phyloP scores from a whole-genome alignment of 352 stramenopile genomes.

The Globisporangium megalacanthum region DNA sequence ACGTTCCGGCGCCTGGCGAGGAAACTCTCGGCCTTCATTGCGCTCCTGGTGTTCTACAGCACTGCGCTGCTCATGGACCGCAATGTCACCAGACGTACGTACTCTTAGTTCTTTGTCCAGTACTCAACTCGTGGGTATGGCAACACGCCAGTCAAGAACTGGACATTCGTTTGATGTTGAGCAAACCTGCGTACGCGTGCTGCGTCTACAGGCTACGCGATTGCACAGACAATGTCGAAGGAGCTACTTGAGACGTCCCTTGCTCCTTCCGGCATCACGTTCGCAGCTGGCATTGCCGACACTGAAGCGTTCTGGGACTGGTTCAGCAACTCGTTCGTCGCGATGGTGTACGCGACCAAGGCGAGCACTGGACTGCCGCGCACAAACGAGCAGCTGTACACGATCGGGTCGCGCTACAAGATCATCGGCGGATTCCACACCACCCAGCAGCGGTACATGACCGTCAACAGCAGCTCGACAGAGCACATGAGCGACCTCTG shows the following conservation, averaged over 20 bases:
- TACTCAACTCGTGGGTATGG: too few relatives aligned
- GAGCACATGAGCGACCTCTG: conserved; percentile 33
- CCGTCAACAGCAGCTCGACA: conserved; percentile 36
- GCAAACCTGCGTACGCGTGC: background rate
- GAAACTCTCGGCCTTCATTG: conserved; percentile 55
- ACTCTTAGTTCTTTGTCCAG: too few relatives aligned
- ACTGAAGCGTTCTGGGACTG: conserved; percentile 46
- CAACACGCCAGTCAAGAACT: conserved; percentile 20
- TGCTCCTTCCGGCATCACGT: conserved; percentile 29
- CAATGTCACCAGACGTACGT: conserved; percentile 62
- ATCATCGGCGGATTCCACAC: conserved; percentile 69
- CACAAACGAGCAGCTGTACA: conserved; percentile 33
- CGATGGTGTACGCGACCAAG: conserved; percentile 29
- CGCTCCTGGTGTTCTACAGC: conserved; percentile 53
- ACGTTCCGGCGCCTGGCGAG: conserved; percentile 53
- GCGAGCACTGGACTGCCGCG: conserved; percentile 19
- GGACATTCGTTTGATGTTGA: conserved; percentile 15
- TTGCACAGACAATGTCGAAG: conserved; percentile 48
- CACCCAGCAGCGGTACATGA: conserved; percentile 37
- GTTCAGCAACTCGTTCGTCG: conserved; percentile 56
- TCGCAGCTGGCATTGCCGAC: conserved; percentile 29
- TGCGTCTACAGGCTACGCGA: conserved; percentile 30
- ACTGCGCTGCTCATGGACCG: conserved; percentile 54
- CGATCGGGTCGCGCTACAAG: conserved; percentile 47
- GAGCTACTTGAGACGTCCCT: conserved; percentile 37